Conservation (phyloP, 495 filamentous ascomycete species). For the Beverwykella pulmonaria region DNA sequence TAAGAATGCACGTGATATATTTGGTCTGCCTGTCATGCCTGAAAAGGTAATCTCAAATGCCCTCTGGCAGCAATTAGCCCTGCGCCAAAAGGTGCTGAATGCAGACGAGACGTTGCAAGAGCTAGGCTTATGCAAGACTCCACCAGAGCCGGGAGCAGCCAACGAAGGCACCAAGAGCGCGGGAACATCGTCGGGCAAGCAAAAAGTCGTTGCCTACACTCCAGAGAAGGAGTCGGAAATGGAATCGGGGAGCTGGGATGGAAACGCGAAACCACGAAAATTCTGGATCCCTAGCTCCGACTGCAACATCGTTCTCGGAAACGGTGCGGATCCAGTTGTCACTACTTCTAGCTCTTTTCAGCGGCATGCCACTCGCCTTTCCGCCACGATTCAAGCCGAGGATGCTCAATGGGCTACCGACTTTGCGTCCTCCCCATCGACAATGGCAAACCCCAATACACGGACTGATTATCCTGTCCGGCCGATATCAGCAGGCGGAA, state of each 20-base stretch:
- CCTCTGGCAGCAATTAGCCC: conserved; percentile 58
- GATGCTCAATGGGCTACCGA: conserved; percentile 57
- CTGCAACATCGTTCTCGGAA: conserved; percentile 62
- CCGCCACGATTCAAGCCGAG: conserved; percentile 52
- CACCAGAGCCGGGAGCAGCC: conserved; percentile 38
- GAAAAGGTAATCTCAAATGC: conserved; percentile 59
- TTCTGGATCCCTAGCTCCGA: conserved; percentile 63
- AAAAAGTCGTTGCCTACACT: conserved; percentile 18
- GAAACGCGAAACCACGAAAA: conserved; percentile 55
- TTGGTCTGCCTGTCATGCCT: conserved; percentile 57
- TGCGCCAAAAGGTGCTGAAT: conserved; percentile 59
- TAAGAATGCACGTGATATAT: conserved; percentile 53
- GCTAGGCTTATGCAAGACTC: conserved; percentile 48
- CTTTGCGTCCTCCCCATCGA: conserved; percentile 48
- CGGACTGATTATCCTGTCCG: conserved; percentile 27
- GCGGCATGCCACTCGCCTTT: conserved; percentile 48
- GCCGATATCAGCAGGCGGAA: conserved; percentile 41
- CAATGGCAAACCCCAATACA: conserved; percentile 32
- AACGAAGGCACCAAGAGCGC: conserved; percentile 4
- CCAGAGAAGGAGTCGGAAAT: conserved; percentile 40
- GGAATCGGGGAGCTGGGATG: conserved; percentile 56
- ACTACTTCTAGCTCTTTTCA: conserved; percentile 48
- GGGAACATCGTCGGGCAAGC: conserved; percentile 49
- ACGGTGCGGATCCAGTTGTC: conserved; percentile 51
- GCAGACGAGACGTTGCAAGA: conserved; percentile 56